Evolutionary conservation across 352 stramenopile genomes (phyloP).

Genomic region (Globisporangium yorkense): DNA sequence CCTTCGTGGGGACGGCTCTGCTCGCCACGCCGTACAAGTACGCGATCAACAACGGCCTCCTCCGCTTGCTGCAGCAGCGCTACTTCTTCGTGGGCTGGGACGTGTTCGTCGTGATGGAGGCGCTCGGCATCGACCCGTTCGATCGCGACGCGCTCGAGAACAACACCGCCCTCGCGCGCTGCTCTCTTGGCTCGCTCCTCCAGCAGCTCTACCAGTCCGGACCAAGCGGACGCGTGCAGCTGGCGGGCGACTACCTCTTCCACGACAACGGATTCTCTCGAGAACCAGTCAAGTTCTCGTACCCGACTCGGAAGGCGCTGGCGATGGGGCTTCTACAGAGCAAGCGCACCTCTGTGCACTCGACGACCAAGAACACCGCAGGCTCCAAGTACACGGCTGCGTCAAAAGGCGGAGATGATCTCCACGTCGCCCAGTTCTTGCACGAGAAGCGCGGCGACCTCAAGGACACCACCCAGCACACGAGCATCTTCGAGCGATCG

Average conservation of each 20-base stretch:
- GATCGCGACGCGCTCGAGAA: slow-evolving; percentile 11
- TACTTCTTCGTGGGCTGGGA: slow-evolving; percentile 55
- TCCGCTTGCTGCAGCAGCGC: slow-evolving; percentile 37
- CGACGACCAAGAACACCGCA: neutral
- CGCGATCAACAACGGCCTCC: slow-evolving; percentile 34
- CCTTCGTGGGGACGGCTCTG: slow-evolving; percentile 20
- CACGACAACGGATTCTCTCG: slow-evolving; percentile 7
- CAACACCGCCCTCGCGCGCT: neutral
- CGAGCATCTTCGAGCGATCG: slow-evolving; percentile 6
- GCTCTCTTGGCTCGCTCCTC: neutral
- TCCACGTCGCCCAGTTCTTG: neutral
- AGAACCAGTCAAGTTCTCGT: slow-evolving; percentile 8
- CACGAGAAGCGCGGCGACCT: neutral
- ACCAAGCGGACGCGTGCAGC: slow-evolving; percentile 4
- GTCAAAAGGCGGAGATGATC: neutral
- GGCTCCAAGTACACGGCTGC: slow-evolving; percentile 2
- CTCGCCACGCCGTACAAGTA: slow-evolving; percentile 33
- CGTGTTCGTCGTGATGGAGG: slow-evolving; percentile 20
- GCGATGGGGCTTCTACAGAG: slow-evolving; percentile 8
- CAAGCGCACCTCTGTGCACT: slow-evolving; percentile 1
- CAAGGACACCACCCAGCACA: neutral
- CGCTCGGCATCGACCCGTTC: slow-evolving; percentile 42
- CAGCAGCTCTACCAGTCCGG: neutral
- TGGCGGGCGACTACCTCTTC: slow-evolving; percentile 12
- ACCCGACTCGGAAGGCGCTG: slow-evolving; percentile 5